Evolutionary conservation across 768 basidiomycete genomes (phyloP).

Genomic region (Filobasidium floriforme): DNA sequence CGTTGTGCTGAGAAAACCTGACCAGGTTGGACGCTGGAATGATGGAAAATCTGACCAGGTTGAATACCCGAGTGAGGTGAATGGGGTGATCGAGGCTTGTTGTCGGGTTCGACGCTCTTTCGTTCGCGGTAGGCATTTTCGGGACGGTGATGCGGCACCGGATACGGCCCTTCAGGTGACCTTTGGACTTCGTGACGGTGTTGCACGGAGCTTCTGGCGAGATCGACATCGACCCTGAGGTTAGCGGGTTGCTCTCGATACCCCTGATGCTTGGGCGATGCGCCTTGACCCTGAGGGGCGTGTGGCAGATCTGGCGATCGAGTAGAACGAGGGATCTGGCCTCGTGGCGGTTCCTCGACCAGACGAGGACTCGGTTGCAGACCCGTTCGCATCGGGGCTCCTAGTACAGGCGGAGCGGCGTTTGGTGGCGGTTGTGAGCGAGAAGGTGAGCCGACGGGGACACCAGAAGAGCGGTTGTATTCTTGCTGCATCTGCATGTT

Average conservation of each 20-base stretch:
- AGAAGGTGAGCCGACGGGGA: constrained; percentile 1
- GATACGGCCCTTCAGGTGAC: constrained; percentile 11
- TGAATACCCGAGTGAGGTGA: constrained; percentile 31
- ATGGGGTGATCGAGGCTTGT: constrained; percentile 10
- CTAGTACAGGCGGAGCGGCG: constrained; percentile 13
- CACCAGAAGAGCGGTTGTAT: constrained; percentile 20
- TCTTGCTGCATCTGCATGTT: constrained; percentile 88
- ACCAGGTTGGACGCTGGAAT: constrained; percentile 40
- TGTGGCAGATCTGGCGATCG: neutral
- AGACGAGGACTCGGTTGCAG: neutral
- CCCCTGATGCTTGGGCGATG: neutral
- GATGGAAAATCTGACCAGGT: constrained; percentile 43
- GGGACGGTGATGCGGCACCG: constrained; percentile 17
- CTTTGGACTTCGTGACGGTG: neutral
- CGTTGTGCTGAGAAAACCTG: constrained; percentile 26
- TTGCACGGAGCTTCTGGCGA: neutral
- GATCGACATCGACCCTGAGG: constrained; percentile 11
- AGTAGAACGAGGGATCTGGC: neutral
- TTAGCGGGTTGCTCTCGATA: neutral
- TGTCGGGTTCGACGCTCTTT: constrained; percentile 14
- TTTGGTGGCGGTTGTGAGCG: constrained; percentile 8
- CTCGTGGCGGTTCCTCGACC: neutral
- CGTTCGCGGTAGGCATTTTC: constrained; percentile 11
- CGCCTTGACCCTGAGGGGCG: neutral
- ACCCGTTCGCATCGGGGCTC: constrained; percentile 13